Base-by-base conservation (phyloP, 1,284 basidiomycete species). In the Porogramme epimiltina region DNA sequence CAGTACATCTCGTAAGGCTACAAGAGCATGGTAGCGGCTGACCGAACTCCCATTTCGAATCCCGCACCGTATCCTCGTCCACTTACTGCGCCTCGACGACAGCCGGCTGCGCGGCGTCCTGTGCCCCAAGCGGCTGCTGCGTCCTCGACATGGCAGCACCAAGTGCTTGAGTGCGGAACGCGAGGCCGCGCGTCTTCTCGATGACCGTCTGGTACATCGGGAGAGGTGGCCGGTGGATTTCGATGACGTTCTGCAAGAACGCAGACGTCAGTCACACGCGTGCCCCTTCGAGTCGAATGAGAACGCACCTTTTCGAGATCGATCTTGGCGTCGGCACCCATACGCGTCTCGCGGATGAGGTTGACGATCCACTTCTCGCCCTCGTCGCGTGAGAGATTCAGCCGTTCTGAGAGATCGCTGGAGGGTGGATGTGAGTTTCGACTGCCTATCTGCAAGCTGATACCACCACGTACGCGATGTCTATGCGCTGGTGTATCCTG, bases 361-460 rank as follows among this genome's bases (percentile, higher is more conserved):
- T 97, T 98, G 64, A 98, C 96, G 60, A 99, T 96, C 96, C 96
- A 99, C 71, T 97, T 97, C 70, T 98, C 96, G 51, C 96, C 97
- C 66, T 98, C 96, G 62, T 95, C 94, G 49, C 80, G 84, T 22
- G 90, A 89, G 49, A 98, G 81, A 72, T 98, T 98, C 33, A 99
- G 80, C 13, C 95, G 87, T 66, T 92, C 88, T 16, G 95, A 96
- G 26, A 99, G 82, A 67, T 98, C 94, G 56, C 91, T 93, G 44
- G 9, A 19, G 0, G 26, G 37, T 13, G n/a, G 20, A 22, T 54
- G 45, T 24, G 22, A 45, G 24, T 45, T 45, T 26, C 37, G 23
- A 23, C 24, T 28, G 24, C 36, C 19, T 42, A 24, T 15, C 26
- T 41, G 13, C 19, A 15, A 15, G 34, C 19, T 34, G 16, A 8